Evolutionary conservation across 345 rosid species (phyloP).

Genomic region (Heritiera fomes): DNA sequence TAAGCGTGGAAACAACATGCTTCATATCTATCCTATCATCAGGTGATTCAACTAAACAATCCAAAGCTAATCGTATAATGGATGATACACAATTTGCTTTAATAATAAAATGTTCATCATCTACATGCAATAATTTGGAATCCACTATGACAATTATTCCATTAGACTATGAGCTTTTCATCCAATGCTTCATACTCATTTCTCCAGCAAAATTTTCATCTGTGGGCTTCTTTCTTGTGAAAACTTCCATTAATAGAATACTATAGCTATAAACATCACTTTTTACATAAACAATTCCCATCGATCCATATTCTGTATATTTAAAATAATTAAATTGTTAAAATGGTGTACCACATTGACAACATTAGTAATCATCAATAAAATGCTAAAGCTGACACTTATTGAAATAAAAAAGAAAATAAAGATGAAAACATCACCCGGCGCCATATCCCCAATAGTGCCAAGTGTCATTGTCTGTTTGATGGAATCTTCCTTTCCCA

Average conservation of each 20-base stretch:
- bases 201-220: background rate
- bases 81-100: slow-evolving; percentile 3
- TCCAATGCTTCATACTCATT: background rate
- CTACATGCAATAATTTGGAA: background rate
- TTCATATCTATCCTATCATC: too few species aligned
- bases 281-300: background rate
- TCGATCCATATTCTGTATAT: background rate
- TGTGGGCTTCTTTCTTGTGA: background rate
- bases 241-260: background rate
- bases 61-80: background rate
- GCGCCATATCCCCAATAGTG: background rate
- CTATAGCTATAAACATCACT: background rate
- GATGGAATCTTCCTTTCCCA: background rate
- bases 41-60: slow-evolving; percentile 11
- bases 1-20: too few species aligned
- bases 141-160: background rate
- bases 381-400: too few species aligned
- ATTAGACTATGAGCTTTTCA: background rate
- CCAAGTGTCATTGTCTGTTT: background rate
- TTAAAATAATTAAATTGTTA: background rate
- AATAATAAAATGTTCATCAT: background rate
- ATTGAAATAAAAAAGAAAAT: background rate
- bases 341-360: too few species aligned
- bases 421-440: background rate
- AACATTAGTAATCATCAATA: too few species aligned